Evolutionary conservation across 1,139 yeast species (phyloP).

Genomic region (Zhuliangozyma parablackwelliae): DNA sequence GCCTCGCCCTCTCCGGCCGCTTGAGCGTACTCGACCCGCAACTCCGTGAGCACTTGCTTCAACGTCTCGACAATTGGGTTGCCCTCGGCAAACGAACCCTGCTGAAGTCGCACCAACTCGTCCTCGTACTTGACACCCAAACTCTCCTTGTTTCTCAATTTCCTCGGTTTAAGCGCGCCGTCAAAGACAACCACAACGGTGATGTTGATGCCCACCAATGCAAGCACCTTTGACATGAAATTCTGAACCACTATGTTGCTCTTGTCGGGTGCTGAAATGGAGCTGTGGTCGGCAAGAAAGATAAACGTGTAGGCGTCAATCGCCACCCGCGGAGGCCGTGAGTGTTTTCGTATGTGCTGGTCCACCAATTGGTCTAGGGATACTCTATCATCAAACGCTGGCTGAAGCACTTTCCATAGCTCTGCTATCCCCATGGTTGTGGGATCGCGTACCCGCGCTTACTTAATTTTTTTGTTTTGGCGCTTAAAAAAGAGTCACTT

Average conservation of each 20-base stretch:
- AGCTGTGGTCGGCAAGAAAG: constrained; percentile 40
- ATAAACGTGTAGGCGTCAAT: constrained; percentile 71
- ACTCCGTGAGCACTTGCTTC: constrained; percentile 13
- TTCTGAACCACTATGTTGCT: constrained; percentile 19
- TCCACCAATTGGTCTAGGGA: constrained; percentile 43
- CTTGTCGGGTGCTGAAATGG: constrained; percentile 8
- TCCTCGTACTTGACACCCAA: constrained; percentile 12
- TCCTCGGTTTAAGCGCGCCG: constrained; percentile 55
- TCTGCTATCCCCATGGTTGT: constrained; percentile 54
- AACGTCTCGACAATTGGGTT: constrained; percentile 11
- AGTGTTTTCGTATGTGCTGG: constrained; percentile 30
- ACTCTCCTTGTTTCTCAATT: constrained; percentile 8
- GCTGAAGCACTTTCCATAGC: constrained; percentile 50
- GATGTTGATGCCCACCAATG: constrained; percentile 49
- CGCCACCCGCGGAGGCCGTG: constrained; percentile 56
- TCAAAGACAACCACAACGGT: constrained; percentile 72
- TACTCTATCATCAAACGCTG: constrained; percentile 36
- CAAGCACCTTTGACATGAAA: constrained; percentile 50
- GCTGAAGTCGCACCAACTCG: constrained; percentile 13
- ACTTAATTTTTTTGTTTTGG: too few species aligned
- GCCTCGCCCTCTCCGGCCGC: constrained; percentile 89
- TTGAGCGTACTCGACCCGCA: constrained; percentile 28
- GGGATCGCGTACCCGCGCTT: too few species aligned
- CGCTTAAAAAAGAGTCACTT: too few species aligned
- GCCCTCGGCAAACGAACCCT: constrained; percentile 5